Conservation (phyloP, 805 yeast genomes). For the Yarrowia sp. region DNA sequence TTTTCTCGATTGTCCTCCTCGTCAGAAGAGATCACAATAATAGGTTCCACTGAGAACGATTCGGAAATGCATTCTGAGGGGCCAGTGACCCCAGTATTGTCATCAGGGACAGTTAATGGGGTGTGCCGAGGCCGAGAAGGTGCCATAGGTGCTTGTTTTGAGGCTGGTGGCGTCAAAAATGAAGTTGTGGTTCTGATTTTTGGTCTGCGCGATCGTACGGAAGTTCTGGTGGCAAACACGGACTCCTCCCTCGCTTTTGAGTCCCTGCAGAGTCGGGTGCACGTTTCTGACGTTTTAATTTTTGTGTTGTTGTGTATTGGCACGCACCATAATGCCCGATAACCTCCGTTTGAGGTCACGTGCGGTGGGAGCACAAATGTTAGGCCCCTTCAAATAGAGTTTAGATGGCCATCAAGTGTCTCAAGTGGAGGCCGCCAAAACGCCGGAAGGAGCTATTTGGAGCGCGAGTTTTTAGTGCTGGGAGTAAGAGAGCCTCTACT, state of each 20-base stretch:
- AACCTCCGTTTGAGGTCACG: conserved; percentile 7
- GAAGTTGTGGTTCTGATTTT: neutral
- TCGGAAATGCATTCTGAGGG: neutral
- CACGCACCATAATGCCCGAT: conserved; percentile 6
- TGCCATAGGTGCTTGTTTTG: neutral
- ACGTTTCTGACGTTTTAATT: neutral
- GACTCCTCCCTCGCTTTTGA: conserved; percentile 13
- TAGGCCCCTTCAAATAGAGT: too few species aligned
- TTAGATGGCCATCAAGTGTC: neutral
- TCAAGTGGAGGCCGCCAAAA: neutral
- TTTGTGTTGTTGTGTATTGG: neutral
- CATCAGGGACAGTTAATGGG: neutral
- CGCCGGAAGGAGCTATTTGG: neutral
- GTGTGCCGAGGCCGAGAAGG: neutral
- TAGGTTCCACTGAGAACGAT: neutral
- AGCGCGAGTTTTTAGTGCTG: too few species aligned
- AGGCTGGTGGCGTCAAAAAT: neutral
- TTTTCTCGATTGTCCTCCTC: neutral
- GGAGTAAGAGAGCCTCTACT: too few species aligned
- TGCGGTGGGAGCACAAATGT: neutral
- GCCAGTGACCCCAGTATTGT: neutral
- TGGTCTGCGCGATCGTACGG: neutral
- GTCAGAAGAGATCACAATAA: conserved; percentile 1
- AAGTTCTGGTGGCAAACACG: neutral
- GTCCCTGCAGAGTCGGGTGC: neutral